Evolutionary conservation across 495 filamentous ascomycete species (phyloP), one percentile per base, ranked within the genome.

Genomic region (Aspergillus coremiiformis): DNA sequence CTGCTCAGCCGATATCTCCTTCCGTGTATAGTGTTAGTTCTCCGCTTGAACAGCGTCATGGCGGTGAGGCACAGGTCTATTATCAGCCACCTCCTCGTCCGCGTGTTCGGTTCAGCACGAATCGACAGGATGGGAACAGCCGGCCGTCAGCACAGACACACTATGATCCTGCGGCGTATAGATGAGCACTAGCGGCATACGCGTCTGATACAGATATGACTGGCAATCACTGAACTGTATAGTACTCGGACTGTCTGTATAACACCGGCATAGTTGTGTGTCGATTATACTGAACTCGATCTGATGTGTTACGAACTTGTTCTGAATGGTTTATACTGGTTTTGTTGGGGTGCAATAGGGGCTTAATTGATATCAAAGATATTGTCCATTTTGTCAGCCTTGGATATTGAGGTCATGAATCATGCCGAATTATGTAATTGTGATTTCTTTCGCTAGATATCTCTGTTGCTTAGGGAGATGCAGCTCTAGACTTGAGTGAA

Each of bases 171-270:
- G 61, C 56, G 10, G 62, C 58, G 35, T 67, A 69, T 70, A 55
- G 51, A 48, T 76, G 90, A 85, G 90, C 92, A 6, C 0, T 29
- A 4, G 15, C 29, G 47, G 15, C 7, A 42, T 41, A 15, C 8
- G 15, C 24, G 32, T 15, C 12, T 29, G 17, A 8, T 42, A 22
- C 20, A 47, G 27, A 12, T 47, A n/a, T 4, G 6, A 9, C 27
- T 24, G 22, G 2, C 1, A 14, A 43, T 10, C 4, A 23, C 14
- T 10, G 19, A 12, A 43, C 17, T 43, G 41, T 21, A 32, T 8
- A 14, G 15, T 33, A 33, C 29, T 35, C 27, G 29, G 44, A 29
- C 20, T 26, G 44, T 30, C 12, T 2, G 8, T 33, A 24, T 20
- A 24, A 0, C 0, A 23, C 32, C 22, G 9, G 1, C 5, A 9